phyloP scores from a whole-genome alignment of 2,329 filamentous ascomycete genomes.

The Colletotrichum liriopes region DNA sequence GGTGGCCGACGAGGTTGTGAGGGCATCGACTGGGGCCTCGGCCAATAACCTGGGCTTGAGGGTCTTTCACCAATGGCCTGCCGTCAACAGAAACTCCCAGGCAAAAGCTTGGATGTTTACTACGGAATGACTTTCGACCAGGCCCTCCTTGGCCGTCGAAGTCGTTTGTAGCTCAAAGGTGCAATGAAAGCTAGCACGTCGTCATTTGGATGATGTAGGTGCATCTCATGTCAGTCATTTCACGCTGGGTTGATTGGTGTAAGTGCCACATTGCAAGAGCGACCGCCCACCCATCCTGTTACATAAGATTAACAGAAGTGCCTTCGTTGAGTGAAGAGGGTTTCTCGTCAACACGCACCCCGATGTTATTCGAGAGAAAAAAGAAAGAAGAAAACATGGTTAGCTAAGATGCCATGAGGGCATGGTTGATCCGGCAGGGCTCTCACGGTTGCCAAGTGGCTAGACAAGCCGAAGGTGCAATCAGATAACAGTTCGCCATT shows the following conservation, averaged over 20 bases:
- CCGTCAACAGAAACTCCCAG: not conserved
- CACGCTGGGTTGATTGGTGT: not conserved
- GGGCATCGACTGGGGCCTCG: not conserved
- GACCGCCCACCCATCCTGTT: not conserved
- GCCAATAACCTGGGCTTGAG: not conserved
- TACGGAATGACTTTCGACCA: not conserved
- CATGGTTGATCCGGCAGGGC: not conserved
- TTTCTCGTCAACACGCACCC: not conserved
- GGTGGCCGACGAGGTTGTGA: not conserved
- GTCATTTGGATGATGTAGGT: not conserved
- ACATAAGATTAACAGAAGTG: not conserved
- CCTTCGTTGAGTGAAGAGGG: not conserved
- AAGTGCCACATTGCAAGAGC: not conserved
- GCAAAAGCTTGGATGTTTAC: not conserved
- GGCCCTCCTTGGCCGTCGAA: too few relatives aligned
- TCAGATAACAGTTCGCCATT: not conserved
- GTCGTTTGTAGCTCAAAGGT: too few relatives aligned
- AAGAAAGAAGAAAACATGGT: not conserved
- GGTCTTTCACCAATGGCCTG: not conserved
- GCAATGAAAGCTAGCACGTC: too few relatives aligned
- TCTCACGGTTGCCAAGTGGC: not conserved
- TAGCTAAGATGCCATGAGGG: not conserved
- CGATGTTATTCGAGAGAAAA: not conserved
- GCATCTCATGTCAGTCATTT: not conserved
- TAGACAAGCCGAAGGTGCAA: not conserved